Base-by-base conservation (phyloP, 2,329 filamentous ascomycete species). In the Talaromyces sp. region DNA sequence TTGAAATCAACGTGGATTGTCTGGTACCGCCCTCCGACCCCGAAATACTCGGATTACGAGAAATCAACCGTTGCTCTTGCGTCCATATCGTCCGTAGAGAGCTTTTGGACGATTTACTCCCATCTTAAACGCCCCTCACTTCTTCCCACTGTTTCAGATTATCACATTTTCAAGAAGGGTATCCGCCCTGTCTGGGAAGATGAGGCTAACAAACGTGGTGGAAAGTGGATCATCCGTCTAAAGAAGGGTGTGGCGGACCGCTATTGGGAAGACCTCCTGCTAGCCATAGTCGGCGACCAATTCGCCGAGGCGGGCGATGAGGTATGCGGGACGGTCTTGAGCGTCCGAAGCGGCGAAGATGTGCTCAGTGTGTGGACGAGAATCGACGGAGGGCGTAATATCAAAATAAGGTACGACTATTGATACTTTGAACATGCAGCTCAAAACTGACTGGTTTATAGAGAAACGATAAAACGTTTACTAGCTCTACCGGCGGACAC, bases 171-270 rank as follows among this genome's bases (percentile, higher is more conserved):
- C 84, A 96, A 95, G 80, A 93, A 95, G 75, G 94, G 93, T 63
- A 93, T 99, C 67, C 89, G 95, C 67, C 95, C 95, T 25, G 95
- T 99, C 71, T 99, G 95, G 95, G 95, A 99, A 79, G 95, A 99
- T 72, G 93, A 97, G 56, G 92, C 96, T 76, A 99, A 99, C 81
- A 95, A 92, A 78, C 90, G 89, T 70, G 95, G 95, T 63, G 95
- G 95, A 61, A 99, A 99, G 81, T 99, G 94, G 94, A 93, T 97
- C 69, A 89, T 99, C 76, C 87, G 94, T 70, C 82, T 99, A 76
- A 97, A 97, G 86, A 99, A 99, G 84, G 95, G 95, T 31, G 92
- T 99, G 22, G 92, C 92, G 19, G 95, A 98, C 78, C 88, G 94
- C 63, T 97, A 96, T 79, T 99, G 95, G 92, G 95, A 99, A 82